Conservation (phyloP, 2,329 filamentous ascomycete species). For the Cryphonectria japonica region DNA sequence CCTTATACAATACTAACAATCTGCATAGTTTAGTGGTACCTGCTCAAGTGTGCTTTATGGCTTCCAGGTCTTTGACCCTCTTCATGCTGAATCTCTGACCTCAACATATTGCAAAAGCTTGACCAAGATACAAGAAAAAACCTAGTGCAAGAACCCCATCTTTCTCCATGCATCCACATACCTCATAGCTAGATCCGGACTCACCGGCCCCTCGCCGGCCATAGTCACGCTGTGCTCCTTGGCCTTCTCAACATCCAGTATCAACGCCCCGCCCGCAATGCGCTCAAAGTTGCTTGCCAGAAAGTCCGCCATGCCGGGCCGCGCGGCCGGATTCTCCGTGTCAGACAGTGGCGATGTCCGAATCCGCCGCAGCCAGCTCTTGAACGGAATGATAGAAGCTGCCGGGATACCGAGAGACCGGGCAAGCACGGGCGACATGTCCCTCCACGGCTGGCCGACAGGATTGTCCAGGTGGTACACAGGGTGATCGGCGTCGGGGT, state of each 20-base stretch:
- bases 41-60: too few relatives aligned
- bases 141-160: not conserved
- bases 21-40: too few relatives aligned
- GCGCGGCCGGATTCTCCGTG: constrained; percentile 34
- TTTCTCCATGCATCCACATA: not conserved
- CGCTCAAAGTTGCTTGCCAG: constrained; percentile 36
- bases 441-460: constrained; percentile 11
- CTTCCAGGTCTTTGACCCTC: too few relatives aligned
- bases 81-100: too few relatives aligned
- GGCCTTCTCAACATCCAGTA: constrained; percentile 35
- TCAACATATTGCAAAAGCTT: too few relatives aligned
- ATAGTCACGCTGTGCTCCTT: constrained; percentile 31
- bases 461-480: constrained; percentile 25
- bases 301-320: constrained; percentile 33
- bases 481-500: not conserved
- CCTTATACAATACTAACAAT: too few relatives aligned
- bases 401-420: constrained; percentile 30
- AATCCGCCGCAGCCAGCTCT: constrained; percentile 36
- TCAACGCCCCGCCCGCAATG: constrained; percentile 38
- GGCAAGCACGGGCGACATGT: constrained; percentile 14
- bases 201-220: not conserved
- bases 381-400: constrained; percentile 34
- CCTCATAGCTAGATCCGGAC: not conserved
- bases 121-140: too few relatives aligned
- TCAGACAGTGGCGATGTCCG: constrained; percentile 30